Evolutionary conservation across 1,284 basidiomycete species (phyloP).

Genomic region (Tetrapyrgos nigripes): DNA sequence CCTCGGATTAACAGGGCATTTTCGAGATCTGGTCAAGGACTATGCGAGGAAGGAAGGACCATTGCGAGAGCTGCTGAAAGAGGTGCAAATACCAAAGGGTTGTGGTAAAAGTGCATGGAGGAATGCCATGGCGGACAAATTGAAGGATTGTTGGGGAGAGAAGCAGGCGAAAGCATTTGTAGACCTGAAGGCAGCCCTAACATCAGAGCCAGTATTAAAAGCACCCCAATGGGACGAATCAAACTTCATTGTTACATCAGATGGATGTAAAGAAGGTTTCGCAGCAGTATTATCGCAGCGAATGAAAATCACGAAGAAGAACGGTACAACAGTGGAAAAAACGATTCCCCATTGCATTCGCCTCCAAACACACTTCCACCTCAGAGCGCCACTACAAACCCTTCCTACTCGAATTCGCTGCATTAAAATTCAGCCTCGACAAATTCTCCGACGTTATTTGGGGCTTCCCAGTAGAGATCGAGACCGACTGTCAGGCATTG

Average conservation of each 20-base stretch:
- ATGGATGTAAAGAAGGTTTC: too few relatives aligned
- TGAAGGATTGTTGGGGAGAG: constrained; percentile 8
- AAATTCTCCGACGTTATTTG: too few relatives aligned
- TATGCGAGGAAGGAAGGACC: constrained; percentile 36
- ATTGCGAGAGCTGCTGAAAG: constrained; percentile 33
- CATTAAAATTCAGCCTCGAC: too few relatives aligned
- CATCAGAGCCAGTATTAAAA: constrained; percentile 19
- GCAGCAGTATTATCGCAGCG: constrained; percentile 9
- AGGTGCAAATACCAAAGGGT: constrained; percentile 30
- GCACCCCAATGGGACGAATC: constrained; percentile 19
- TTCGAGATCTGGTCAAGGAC: constrained; percentile 32
- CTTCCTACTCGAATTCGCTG: constrained; percentile 13
- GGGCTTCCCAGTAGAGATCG: too few relatives aligned
- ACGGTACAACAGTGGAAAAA: background rate
- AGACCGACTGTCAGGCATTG: too few relatives aligned
- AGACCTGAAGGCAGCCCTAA: constrained; percentile 19
- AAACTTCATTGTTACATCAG: constrained; percentile 19
- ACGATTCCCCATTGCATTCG: constrained; percentile 8
- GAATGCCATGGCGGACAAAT: constrained; percentile 17
- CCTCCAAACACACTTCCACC: constrained; percentile 8
- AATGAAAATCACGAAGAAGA: background rate
- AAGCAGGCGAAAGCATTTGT: constrained; percentile 21
- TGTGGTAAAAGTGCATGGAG: constrained; percentile 29
- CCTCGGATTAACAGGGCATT: constrained; percentile 19
- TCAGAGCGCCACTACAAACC: constrained; percentile 15